phyloP scores from a whole-genome alignment of 2,329 filamentous ascomycete genomes.

The Cytospora mali region DNA sequence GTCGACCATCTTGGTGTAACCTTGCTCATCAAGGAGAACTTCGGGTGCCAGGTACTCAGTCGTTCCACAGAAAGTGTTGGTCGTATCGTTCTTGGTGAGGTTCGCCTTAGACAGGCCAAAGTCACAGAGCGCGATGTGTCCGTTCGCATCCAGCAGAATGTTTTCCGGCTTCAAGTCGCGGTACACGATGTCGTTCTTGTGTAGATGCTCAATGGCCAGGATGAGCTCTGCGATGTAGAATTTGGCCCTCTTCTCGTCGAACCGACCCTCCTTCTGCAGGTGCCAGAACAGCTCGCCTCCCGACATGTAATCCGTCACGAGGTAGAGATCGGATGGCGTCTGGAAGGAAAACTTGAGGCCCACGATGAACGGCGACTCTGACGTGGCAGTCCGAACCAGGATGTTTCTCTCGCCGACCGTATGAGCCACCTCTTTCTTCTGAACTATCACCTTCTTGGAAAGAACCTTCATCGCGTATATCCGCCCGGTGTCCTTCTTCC shows the following conservation, averaged over 20 bases:
- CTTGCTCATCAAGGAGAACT: conserved; percentile 91
- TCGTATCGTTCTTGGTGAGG: conserved; percentile 93
- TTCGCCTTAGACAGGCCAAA: conserved; percentile 98
- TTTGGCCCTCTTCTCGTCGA: conserved; percentile 91
- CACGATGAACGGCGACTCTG: conserved; percentile 96
- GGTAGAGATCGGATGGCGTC: conserved; percentile 91
- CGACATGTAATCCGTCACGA: conserved; percentile 99
- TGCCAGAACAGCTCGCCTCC: conserved; percentile 99
- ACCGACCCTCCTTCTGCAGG: conserved; percentile 93
- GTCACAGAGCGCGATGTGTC: conserved; percentile 95
- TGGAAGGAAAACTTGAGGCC: conserved; percentile 99
- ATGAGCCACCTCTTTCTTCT: conserved; percentile 98
- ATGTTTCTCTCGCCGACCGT: conserved; percentile 98
- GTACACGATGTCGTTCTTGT: conserved; percentile 97
- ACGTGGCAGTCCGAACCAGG: conserved; percentile 90
- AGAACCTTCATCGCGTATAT: conserved; percentile 99
- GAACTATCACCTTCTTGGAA: conserved; percentile 99
- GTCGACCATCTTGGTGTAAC: conserved; percentile 99
- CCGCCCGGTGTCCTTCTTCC: conserved; percentile 92
- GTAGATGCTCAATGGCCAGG: conserved; percentile 89
- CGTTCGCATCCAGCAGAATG: conserved; percentile 93
- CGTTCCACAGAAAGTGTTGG: conserved; percentile 98
- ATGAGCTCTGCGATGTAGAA: conserved; percentile 99
- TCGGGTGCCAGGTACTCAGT: conserved; percentile 97
- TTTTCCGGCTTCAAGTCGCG: conserved; percentile 97